These are phyloP conservation scores for Hordeum marinum DNA, from an alignment of 176 grass and related monocot species.

Conservation along the genomic window DNA sequence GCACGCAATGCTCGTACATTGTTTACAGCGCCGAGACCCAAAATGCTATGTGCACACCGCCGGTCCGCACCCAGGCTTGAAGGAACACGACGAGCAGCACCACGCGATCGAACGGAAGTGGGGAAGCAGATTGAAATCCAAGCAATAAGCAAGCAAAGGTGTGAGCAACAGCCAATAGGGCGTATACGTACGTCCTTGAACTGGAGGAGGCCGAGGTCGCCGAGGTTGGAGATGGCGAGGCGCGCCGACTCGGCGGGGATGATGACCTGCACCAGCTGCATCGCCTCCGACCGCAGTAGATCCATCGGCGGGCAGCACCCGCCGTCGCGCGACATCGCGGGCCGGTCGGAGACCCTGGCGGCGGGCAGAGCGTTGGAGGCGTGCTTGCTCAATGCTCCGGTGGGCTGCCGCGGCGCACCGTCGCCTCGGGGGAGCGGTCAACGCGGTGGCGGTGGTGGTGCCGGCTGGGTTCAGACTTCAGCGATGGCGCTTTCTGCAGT, in stretches of 20 bases:
- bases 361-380: background rate
- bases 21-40: background rate
- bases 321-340: slow-evolving; percentile 18
- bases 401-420: background rate
- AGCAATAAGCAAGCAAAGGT: background rate
- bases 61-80: too few species aligned
- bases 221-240: slow-evolving; percentile 75
- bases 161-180: too few species aligned
- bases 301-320: slow-evolving; percentile 76
- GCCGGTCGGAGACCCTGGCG: background rate
- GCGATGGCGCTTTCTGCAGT: too few species aligned
- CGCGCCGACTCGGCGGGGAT: slow-evolving; percentile 81
- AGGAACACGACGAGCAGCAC: background rate
- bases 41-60: background rate
- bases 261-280: slow-evolving; percentile 97
- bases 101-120: background rate
- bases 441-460: background rate
- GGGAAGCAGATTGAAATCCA: background rate
- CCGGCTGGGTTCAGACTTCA: background rate
- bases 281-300: slow-evolving; percentile 98
- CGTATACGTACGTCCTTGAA: slow-evolving; percentile 74
- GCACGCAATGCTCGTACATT: background rate
- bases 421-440: background rate
- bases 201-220: slow-evolving; percentile 88
- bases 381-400: background rate